These are phyloP conservation scores for Sporobolomyces phaffii DNA, from an alignment of 768 basidiomycete genomes.

Conservation along the genomic window DNA sequence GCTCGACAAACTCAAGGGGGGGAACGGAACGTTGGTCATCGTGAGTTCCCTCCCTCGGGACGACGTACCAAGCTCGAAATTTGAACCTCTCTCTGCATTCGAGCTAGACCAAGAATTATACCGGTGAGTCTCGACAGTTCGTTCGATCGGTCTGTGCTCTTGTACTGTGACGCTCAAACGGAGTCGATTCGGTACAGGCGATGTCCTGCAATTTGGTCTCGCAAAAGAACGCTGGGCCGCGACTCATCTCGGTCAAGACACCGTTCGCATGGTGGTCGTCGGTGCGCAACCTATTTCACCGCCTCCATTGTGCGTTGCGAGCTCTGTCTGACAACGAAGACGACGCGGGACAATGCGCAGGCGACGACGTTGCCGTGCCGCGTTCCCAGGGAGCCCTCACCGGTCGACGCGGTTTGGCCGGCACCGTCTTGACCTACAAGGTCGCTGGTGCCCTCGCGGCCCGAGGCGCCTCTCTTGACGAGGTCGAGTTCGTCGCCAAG, in stretches of 20 bases:
- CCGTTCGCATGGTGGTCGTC: slow-evolving; percentile 46
- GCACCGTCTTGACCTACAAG: slow-evolving; percentile 50
- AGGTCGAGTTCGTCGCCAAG: slow-evolving; percentile 45
- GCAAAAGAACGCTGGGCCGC: slow-evolving; percentile 42
- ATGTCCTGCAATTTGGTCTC: slow-evolving; percentile 49
- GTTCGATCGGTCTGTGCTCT: no score
- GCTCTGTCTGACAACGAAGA: no score
- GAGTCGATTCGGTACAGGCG: slow-evolving; percentile 26
- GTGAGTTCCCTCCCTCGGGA: slow-evolving; percentile 3
- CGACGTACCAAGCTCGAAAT: no score
- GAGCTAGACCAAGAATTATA: slow-evolving; percentile 5
- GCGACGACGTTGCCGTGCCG: slow-evolving; percentile 50
- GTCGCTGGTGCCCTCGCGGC: slow-evolving; percentile 47
- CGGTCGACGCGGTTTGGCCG: slow-evolving; percentile 49
- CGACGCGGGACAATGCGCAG: no score
- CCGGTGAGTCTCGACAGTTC: neutral
- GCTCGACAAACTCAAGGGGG: slow-evolving; percentile 52
- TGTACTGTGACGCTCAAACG: neutral
- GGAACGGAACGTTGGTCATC: slow-evolving; percentile 12
- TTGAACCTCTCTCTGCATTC: neutral
- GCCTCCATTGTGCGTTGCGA: no score
- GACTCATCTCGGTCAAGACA: slow-evolving; percentile 41
- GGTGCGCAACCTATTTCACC: no score
- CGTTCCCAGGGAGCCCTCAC: slow-evolving; percentile 48
- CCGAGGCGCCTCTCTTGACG: slow-evolving; percentile 45